A percentile compares a stretch with the other conserved stretches of the same genome.
Evolutionary conservation across 164 flowering plant genomes (phyloP).

Genomic region (Litsea cubeba): DNA sequence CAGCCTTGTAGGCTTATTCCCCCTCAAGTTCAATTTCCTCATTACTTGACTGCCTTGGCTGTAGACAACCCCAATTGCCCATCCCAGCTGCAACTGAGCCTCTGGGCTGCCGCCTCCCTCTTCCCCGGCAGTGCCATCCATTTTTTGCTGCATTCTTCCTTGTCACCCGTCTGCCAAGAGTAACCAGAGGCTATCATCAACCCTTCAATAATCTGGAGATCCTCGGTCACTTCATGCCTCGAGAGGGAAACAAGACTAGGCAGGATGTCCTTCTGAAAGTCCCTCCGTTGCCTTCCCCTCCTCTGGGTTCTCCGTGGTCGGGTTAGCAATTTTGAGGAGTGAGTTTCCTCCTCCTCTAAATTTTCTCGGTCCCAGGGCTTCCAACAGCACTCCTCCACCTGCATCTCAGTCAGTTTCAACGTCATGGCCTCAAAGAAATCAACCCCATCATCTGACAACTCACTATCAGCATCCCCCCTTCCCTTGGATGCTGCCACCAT

Average conservation of each 20-base stretch:
- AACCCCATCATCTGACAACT: slow-evolving; percentile 23
- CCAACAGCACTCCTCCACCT: slow-evolving; percentile 61
- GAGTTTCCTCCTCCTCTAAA: slow-evolving; percentile 39
- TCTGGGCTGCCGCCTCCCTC: slow-evolving; percentile 50
- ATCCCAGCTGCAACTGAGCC: slow-evolving; percentile 13
- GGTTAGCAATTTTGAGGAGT: slow-evolving; percentile 15
- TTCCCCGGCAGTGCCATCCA: slow-evolving; percentile 28
- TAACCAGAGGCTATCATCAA: slow-evolving; percentile 78
- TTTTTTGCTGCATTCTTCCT: slow-evolving; percentile 56
- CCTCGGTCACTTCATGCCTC: slow-evolving; percentile 91
- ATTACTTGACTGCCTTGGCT: slow-evolving; percentile 39
- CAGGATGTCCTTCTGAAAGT: slow-evolving; percentile 93
- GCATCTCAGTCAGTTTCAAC: slow-evolving; percentile 51
- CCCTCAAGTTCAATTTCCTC: slow-evolving; percentile 53
- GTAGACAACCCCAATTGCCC: slow-evolving; percentile 12
- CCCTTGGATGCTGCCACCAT: not conserved
- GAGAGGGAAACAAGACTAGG: slow-evolving; percentile 84
- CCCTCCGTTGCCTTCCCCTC: slow-evolving; percentile 81
- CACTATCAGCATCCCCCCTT: slow-evolving; percentile 6
- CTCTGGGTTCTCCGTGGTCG: slow-evolving; percentile 60
- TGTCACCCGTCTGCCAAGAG: slow-evolving; percentile 59
- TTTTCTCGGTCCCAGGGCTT: slow-evolving; percentile 40
- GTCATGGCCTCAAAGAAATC: slow-evolving; percentile 89
- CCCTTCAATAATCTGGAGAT: slow-evolving; percentile 64
- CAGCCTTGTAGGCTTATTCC: slow-evolving; percentile 67